A percentile compares a stretch with the other conserved stretches of the same genome.
Conservation (phyloP, 2,329 filamentous ascomycete genomes). For the Teratosphaeria destructans region DNA sequence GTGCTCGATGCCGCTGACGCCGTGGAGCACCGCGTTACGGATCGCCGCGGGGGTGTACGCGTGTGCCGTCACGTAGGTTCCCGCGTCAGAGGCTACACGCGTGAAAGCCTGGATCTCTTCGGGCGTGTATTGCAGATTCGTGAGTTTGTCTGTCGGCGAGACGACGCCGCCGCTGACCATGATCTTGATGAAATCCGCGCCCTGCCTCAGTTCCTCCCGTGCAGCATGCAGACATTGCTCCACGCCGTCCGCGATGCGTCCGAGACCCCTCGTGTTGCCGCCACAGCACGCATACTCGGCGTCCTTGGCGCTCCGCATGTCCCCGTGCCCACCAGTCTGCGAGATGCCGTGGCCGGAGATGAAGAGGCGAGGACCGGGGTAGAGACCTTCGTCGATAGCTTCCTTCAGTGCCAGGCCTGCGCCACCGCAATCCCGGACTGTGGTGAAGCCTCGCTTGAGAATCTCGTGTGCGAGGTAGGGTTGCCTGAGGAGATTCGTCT, state of each 20-base stretch:
- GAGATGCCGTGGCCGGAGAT: conserved; percentile 45
- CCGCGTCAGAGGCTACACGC: conserved; percentile 38
- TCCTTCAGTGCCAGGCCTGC: conserved; percentile 46
- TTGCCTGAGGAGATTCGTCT: conserved; percentile 35
- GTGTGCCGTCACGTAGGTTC: conserved; percentile 48
- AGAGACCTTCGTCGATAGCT: conserved; percentile 46
- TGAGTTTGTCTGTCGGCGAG: conserved; percentile 44
- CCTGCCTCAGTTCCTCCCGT: conserved; percentile 45
- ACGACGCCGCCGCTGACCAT: conserved; percentile 50
- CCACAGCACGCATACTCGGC: conserved; percentile 39
- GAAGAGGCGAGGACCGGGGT: conserved; percentile 47
- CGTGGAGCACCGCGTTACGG: conserved; percentile 45
- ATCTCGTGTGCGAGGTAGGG: conserved; percentile 41
- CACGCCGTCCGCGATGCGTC: conserved; percentile 44
- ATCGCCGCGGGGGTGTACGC: conserved; percentile 48
- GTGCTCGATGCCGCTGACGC: conserved; percentile 48
- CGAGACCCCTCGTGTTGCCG: conserved; percentile 31
- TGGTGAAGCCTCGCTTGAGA: conserved; percentile 49
- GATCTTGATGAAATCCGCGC: conserved; percentile 53
- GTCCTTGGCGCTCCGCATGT: conserved; percentile 39
- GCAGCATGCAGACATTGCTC: conserved; percentile 43
- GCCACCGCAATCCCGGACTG: conserved; percentile 48
- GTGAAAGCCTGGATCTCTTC: conserved; percentile 47
- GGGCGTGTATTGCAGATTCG: conserved; percentile 46
- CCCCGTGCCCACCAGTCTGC: conserved; percentile 50